Conservation (phyloP, 495 filamentous ascomycete species). For the Parmelia sp. region DNA sequence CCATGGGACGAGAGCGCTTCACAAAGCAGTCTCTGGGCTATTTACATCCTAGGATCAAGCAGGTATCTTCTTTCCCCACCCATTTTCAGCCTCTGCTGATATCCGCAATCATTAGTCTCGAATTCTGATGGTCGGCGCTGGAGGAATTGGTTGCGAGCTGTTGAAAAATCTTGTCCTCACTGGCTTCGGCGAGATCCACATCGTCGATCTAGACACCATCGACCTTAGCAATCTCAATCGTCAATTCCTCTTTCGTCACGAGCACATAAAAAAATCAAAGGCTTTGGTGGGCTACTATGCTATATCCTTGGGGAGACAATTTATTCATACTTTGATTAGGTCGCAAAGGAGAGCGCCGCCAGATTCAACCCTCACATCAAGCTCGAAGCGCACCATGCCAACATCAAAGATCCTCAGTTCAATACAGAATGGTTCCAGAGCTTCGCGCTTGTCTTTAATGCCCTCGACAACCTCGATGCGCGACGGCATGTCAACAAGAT, state of each 20-base stretch:
- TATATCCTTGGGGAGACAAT: neutral
- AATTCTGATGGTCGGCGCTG: constrained; percentile 90
- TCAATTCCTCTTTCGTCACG: constrained; percentile 93
- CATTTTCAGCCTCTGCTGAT: constrained; percentile 16
- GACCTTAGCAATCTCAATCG: constrained; percentile 97
- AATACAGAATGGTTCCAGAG: constrained; percentile 80
- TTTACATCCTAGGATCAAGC: constrained; percentile 55
- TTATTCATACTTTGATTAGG: constrained; percentile 43
- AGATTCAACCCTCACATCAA: constrained; percentile 87
- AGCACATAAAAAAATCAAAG: constrained; percentile 97
- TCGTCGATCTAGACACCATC: constrained; percentile 97
- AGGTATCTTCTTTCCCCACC: constrained; percentile 42
- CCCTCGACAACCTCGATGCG: constrained; percentile 92
- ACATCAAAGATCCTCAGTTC: constrained; percentile 92
- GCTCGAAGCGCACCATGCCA: constrained; percentile 85
- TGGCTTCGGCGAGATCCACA: constrained; percentile 90
- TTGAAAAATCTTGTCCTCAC: constrained; percentile 93
- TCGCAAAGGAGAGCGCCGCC: constrained; percentile 86
- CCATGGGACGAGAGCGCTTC: constrained; percentile 50
- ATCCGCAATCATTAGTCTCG: constrained; percentile 55
- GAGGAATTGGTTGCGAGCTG: constrained; percentile 95
- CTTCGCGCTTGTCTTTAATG: constrained; percentile 91
- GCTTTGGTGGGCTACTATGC: constrained; percentile 60
- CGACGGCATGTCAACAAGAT: constrained; percentile 94
- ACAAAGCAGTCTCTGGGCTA: constrained; percentile 58